These are phyloP conservation scores for Neofusicoccum sp. DNA, from an alignment of 2,329 filamentous ascomycete species.

Conservation along the genomic window DNA sequence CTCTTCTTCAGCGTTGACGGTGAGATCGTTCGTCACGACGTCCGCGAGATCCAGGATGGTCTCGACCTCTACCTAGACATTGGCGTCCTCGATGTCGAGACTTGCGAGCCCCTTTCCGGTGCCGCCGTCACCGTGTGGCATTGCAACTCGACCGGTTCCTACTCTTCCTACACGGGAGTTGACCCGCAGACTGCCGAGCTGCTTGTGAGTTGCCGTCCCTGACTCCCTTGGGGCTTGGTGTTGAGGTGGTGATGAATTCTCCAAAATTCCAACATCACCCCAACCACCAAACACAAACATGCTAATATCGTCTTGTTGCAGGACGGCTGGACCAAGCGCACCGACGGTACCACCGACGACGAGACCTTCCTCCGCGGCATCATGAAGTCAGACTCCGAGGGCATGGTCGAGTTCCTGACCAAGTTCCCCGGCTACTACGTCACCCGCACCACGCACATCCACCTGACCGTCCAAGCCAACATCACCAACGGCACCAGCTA, in stretches of 20 bases:
- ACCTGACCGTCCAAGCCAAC: slow-evolving; percentile 39
- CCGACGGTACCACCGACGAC: slow-evolving; percentile 36
- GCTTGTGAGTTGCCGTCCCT: neutral
- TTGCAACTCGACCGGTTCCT: slow-evolving; percentile 43
- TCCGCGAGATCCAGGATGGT: slow-evolving; percentile 52
- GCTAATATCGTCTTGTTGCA: slow-evolving; percentile 36
- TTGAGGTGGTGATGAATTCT: slow-evolving; percentile 34
- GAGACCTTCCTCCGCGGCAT: slow-evolving; percentile 52
- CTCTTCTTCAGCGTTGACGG: slow-evolving; percentile 46
- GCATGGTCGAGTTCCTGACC: slow-evolving; percentile 54
- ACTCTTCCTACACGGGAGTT: slow-evolving; percentile 45
- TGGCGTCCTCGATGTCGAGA: slow-evolving; percentile 57
- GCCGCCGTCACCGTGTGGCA: slow-evolving; percentile 48
- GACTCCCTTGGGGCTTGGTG: no score
- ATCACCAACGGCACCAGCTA: slow-evolving; percentile 51
- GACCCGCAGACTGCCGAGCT: slow-evolving; percentile 27
- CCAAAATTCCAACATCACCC: no score
- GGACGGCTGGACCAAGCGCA: slow-evolving; percentile 15
- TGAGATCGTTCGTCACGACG: slow-evolving; percentile 53
- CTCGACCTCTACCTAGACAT: slow-evolving; percentile 54
- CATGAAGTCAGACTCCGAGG: slow-evolving; percentile 48
- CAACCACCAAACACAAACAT: slow-evolving; percentile 28
- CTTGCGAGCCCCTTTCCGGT: slow-evolving; percentile 54
- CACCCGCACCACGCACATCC: slow-evolving; percentile 46
- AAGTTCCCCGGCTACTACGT: slow-evolving; percentile 51